A percentile compares a stretch with the other conserved stretches of the same genome.
phyloP scores from a whole-genome alignment of 768 basidiomycete species.

The Suillus spraguei region DNA sequence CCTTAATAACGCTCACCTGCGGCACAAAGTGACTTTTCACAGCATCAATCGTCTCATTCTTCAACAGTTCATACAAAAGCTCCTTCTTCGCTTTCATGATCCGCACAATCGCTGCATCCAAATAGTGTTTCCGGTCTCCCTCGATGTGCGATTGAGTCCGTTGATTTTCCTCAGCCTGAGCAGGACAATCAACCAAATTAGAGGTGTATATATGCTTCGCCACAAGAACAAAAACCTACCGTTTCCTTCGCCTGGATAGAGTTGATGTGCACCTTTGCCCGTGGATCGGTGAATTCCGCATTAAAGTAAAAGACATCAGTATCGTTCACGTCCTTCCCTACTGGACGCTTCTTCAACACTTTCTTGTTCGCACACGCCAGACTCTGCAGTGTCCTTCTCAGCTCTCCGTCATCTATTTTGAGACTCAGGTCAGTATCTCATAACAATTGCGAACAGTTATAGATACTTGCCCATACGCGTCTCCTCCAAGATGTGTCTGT shows the following conservation, averaged over 20 bases:
- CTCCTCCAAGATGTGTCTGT: constrained; percentile 64
- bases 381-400: constrained; percentile 88
- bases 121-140: constrained; percentile 78
- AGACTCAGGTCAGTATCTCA: background rate
- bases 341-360: constrained; percentile 80
- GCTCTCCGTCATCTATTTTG: constrained; percentile 63
- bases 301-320: constrained; percentile 88
- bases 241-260: constrained; percentile 94
- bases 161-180: constrained; percentile 83
- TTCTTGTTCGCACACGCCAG: constrained; percentile 90
- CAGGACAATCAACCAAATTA: background rate
- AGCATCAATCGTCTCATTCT: constrained; percentile 81
- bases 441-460: background rate
- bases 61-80: constrained; percentile 75
- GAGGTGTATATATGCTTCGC: background rate
- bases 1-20: constrained; percentile 83
- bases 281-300: constrained; percentile 75
- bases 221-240: constrained; percentile 46
- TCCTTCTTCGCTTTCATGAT: constrained; percentile 95
- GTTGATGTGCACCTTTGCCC: constrained; percentile 86
- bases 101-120: constrained; percentile 96
- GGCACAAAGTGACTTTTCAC: constrained; percentile 90
- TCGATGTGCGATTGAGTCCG: constrained; percentile 85
- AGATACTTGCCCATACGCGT: constrained; percentile 69
- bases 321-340: constrained; percentile 75